Percentiles rank a stretch among this genome's conserved stretches.
Conservation (phyloP, 768 basidiomycete genomes). For the Terana coerulea region DNA sequence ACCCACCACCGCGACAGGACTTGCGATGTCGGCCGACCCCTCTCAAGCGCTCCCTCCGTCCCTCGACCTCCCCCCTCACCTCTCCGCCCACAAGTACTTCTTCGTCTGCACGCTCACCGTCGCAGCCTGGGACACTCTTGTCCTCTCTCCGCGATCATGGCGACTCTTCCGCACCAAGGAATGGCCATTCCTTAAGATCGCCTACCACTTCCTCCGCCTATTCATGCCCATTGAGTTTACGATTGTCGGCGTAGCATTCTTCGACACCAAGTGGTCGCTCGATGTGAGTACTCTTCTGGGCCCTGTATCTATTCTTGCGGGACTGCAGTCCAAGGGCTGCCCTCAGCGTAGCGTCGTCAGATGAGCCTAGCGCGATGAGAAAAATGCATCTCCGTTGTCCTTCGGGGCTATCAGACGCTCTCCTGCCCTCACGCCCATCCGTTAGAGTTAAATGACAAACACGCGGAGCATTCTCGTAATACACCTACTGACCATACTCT, state of each 20-base stretch:
- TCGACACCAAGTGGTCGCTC: conserved; percentile 66
- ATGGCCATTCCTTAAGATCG: conserved; percentile 76
- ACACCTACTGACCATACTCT: not conserved
- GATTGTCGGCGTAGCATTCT: conserved; percentile 82
- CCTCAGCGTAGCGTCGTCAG: too few species aligned
- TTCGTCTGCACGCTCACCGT: conserved; percentile 88
- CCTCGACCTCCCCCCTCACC: conserved; percentile 71
- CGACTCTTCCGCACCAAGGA: conserved; percentile 55
- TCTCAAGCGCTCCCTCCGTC: conserved; percentile 48
- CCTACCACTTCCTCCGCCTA: conserved; percentile 70
- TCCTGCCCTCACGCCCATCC: too few species aligned
- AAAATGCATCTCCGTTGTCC: too few species aligned
- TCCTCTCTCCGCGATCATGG: conserved; percentile 77
- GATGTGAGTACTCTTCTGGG: conserved; percentile 36
- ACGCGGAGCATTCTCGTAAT: too few species aligned
- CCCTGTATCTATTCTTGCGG: too few species aligned
- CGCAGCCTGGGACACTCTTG: conserved; percentile 86
- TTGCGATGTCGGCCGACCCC: conserved; percentile 15
- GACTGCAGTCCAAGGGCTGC: too few species aligned
- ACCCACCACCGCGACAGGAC: not conserved
- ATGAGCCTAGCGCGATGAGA: too few species aligned
- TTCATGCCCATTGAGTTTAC: conserved; percentile 82
- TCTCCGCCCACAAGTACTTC: conserved; percentile 86
- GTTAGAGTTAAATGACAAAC: too few species aligned
- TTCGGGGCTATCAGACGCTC: too few species aligned